Evolutionary conservation across 495 filamentous ascomycete species (phyloP).

Genomic region (Xylaria telfairii): DNA sequence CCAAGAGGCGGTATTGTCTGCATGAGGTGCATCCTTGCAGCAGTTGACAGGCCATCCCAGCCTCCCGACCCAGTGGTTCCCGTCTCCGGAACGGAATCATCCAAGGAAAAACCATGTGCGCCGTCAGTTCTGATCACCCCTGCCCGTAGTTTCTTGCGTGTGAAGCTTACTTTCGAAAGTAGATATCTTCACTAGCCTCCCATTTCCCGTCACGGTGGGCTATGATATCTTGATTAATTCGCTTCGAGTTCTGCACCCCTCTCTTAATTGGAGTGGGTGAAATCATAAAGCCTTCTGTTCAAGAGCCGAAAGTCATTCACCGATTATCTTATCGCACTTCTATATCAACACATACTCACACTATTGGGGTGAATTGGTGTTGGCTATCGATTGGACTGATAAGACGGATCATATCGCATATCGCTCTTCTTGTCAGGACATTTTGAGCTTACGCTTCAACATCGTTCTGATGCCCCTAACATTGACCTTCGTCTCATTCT

Average conservation of each 20-base stretch:
- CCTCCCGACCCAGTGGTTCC: slow-evolving; percentile 28
- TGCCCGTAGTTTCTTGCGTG: slow-evolving; percentile 1
- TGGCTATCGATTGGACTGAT: neutral
- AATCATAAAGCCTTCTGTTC: neutral
- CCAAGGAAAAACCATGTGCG: slow-evolving; percentile 17
- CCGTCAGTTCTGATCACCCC: slow-evolving; percentile 13
- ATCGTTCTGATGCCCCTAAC: neutral
- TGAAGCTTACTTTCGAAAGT: neutral
- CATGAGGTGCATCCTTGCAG: slow-evolving; percentile 26
- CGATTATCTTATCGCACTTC: neutral
- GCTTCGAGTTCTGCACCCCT: neutral
- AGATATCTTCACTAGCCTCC: neutral
- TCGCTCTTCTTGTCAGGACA: neutral
- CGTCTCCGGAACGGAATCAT: slow-evolving; percentile 10
- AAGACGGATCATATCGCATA: neutral
- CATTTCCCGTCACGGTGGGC: neutral
- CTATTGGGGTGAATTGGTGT: neutral
- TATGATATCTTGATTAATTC: neutral
- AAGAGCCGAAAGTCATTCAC: neutral
- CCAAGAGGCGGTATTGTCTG: slow-evolving; percentile 24
- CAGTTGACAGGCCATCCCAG: slow-evolving; percentile 25
- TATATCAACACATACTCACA: neutral
- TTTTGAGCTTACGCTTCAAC: neutral
- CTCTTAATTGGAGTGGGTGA: neutral
- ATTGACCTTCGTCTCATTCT: neutral